phyloP scores from a whole-genome alignment of 805 yeast genomes.

The Suhomyces sp. region DNA sequence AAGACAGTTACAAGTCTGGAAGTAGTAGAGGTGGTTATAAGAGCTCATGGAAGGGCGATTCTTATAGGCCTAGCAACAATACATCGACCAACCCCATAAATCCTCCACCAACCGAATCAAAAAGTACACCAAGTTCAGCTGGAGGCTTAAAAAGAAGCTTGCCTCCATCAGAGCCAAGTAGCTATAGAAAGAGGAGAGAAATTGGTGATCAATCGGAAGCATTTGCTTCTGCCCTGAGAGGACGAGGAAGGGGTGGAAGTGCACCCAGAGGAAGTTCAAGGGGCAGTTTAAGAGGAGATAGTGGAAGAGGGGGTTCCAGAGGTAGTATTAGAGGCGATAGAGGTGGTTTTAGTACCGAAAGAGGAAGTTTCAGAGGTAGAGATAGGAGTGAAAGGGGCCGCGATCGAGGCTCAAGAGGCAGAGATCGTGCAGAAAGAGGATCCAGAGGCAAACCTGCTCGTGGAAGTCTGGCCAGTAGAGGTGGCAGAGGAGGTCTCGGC shows the following conservation, averaged over 20 bases:
- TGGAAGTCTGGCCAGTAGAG: background rate
- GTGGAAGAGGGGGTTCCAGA: background rate
- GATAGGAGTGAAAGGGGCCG: constrained; percentile 1
- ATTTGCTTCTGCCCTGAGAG: background rate
- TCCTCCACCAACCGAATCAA: background rate
- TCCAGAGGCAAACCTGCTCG: background rate
- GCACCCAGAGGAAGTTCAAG: background rate
- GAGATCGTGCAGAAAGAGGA: background rate
- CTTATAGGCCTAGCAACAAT: constrained; percentile 5
- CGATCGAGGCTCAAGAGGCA: constrained; percentile 6
- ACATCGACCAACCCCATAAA: background rate
- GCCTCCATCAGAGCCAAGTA: constrained; percentile 10
- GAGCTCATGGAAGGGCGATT: constrained; percentile 16
- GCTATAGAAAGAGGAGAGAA: constrained; percentile 8
- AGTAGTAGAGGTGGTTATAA: constrained; percentile 22
- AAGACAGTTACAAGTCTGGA: constrained; percentile 9
- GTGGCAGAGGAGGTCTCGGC: background rate
- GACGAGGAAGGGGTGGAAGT: background rate
- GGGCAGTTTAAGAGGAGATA: background rate
- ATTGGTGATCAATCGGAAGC: background rate
- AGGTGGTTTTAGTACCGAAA: constrained; percentile 6
- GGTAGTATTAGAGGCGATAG: constrained; percentile 3
- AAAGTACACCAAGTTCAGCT: background rate
- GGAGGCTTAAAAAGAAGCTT: constrained; percentile 6
- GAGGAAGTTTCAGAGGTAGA: background rate